These are phyloP conservation scores for Passiflora organensis DNA, from an alignment of 345 rosid species.

Conservation along the genomic window DNA sequence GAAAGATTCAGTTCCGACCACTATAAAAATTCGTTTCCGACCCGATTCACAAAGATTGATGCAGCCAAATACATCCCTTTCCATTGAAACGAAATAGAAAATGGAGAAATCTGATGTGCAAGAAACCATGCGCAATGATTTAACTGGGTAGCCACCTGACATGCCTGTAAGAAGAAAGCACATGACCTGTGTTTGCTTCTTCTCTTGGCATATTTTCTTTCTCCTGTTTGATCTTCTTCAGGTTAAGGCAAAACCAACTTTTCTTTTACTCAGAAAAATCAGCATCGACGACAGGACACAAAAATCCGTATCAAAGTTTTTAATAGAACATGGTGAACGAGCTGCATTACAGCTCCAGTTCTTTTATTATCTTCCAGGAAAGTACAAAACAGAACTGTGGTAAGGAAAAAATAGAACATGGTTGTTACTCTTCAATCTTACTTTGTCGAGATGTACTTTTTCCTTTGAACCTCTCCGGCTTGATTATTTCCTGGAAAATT, in stretches of 20 bases:
- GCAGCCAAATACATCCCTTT: too few relatives aligned
- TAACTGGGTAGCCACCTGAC: slow-evolving; percentile 11
- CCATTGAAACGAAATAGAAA: background rate
- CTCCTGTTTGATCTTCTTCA: slow-evolving; percentile 1
- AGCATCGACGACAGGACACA: slow-evolving; percentile 7
- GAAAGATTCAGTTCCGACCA: too few relatives aligned
- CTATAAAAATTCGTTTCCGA: too few relatives aligned
- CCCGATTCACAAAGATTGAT: too few relatives aligned
- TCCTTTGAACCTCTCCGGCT: background rate
- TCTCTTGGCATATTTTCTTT: background rate
- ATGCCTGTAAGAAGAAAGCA: slow-evolving; percentile 1
- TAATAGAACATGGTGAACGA: background rate
- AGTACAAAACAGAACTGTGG: background rate
- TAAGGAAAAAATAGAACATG: background rate
- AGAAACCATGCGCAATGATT: background rate
- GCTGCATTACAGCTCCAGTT: slow-evolving; percentile 12
- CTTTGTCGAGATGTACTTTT: background rate
- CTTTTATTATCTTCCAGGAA: background rate
- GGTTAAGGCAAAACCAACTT: background rate
- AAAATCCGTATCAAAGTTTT: background rate
- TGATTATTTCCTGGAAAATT: background rate
- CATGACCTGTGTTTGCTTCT: background rate
- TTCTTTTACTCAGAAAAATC: slow-evolving; percentile 32
- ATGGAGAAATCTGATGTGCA: background rate
- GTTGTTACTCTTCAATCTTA: background rate